Conservation (phyloP, 306 rosid species). For the Cucurbita ficifolia region DNA sequence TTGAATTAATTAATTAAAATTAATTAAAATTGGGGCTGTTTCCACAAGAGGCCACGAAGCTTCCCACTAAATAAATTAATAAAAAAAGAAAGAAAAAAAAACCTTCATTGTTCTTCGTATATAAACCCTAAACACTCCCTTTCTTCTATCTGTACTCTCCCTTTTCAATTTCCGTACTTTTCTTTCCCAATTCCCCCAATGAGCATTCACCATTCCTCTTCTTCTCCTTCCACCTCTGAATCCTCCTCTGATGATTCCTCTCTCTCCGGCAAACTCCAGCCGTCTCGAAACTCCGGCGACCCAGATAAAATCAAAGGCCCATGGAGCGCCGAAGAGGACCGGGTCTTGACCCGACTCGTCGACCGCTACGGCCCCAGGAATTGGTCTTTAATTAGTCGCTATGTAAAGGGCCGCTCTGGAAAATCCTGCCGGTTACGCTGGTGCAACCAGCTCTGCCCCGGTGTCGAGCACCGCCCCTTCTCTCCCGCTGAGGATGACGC, state of each 20-base stretch:
- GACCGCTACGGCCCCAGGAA: constrained; percentile 66
- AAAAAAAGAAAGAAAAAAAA: not conserved
- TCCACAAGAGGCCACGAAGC: too few species aligned
- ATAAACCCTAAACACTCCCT: not conserved
- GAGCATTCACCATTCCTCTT: constrained; percentile 22
- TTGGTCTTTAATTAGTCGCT: constrained; percentile 85
- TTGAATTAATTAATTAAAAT: too few species aligned
- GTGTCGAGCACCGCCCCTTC: constrained; percentile 75
- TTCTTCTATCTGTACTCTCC: not conserved
- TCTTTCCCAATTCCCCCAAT: not conserved
- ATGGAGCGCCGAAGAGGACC: constrained; percentile 94
- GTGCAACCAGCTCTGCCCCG: constrained; percentile 93
- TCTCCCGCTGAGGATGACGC: constrained; percentile 63
- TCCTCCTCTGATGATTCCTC: constrained; percentile 57
- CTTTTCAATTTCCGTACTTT: not conserved
- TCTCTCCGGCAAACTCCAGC: not conserved
- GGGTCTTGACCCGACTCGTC: constrained; percentile 61
- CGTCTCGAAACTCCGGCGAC: not conserved
- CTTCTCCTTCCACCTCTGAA: constrained; percentile 49
- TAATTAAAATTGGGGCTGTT: too few species aligned
- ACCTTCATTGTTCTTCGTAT: not conserved
- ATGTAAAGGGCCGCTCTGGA: constrained; percentile 76
- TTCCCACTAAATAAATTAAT: not conserved
- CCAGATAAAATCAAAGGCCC: constrained; percentile 72
- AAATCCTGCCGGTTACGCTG: constrained; percentile 88